Conservation (phyloP, 2,329 filamentous ascomycete genomes). For the Colletotrichum aenigma region DNA sequence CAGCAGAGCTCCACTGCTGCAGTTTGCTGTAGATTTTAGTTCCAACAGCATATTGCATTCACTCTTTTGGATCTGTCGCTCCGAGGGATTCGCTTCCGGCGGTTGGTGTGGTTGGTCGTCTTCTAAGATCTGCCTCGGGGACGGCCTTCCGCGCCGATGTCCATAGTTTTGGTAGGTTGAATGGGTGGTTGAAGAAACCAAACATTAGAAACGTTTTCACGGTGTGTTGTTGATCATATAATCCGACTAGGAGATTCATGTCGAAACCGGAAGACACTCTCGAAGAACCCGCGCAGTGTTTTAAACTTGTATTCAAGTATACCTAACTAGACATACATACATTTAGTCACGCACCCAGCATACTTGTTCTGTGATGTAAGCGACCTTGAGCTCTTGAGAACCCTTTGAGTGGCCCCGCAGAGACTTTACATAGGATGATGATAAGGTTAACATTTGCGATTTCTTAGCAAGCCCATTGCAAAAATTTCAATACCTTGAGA, state of each 20-base stretch:
- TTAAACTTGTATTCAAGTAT: not conserved
- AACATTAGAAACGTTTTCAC: not conserved
- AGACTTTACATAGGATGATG: too few species aligned
- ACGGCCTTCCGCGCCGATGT: not conserved
- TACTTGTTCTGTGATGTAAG: accelerated
- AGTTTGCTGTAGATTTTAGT: not conserved
- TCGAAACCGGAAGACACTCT: not conserved
- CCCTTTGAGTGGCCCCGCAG: not conserved
- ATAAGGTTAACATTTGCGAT: accelerated
- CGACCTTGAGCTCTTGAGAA: not conserved
- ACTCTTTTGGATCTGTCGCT: not conserved
- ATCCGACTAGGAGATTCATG: accelerated
- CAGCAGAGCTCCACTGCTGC: not conserved
- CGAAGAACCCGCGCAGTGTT: not conserved
- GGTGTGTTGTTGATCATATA: not conserved
- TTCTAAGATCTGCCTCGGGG: not conserved
- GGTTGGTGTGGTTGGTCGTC: not conserved
- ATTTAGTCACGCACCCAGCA: not conserved
- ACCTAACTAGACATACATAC: not conserved
- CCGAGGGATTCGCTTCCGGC: not conserved
- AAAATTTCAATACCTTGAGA: not conserved
- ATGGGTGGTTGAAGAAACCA: not conserved
- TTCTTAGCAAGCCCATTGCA: not conserved
- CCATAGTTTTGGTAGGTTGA: too few species aligned
- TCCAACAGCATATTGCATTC: not conserved